Base-by-base conservation (phyloP, 2,329 filamentous ascomycete genomes). In the Cladosporium velox region DNA sequence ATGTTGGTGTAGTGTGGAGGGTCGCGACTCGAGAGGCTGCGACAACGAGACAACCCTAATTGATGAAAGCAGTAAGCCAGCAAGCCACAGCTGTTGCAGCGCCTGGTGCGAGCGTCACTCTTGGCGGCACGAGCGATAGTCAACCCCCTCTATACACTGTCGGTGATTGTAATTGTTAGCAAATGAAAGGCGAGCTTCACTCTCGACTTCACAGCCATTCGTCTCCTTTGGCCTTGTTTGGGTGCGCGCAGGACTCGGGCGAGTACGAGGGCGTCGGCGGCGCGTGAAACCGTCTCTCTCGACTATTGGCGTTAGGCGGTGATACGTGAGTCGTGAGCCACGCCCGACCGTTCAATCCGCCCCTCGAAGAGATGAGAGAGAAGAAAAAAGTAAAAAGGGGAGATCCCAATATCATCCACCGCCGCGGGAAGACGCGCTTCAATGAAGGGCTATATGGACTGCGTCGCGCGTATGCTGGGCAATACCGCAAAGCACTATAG, bases 1-100 rank as follows among this genome's bases (percentile, higher is more conserved):
- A 54, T 54, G 51, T 32, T 28, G 51, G 30, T 32, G 21, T 32
- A 24, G 54, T 35, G 58, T 49, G 58, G 58, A 54, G 51, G 28
- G 12, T 32, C 21, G 32, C 49, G 60, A 63, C 32, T 63, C 60
- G 49, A 52, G 52, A 52, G 52, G 28, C 28, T 55, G 60, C 49
- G 35, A 54, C 60, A n/a, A 49, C 60, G 60, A 63, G 47, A 54
- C 30, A 54, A 63, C 49, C 59, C 58, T 60, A 60, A 51, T 26
- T 58, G 49, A 47, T 47, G 41, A 4, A 47, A 18, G n/a, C 41
- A 47, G n/a, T 5, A 21, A 47, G 41, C 41, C 41, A 47, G 14
- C 38, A 44, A 47, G 41, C 41, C n/a, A 21, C 41, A 47, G 41
- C 14, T 4, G 14, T 2, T 44, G 41, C 41, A 47, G 41, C 41